Conservation (phyloP, 1,139 yeast genomes). For the Yamadazyma trypodendri region DNA sequence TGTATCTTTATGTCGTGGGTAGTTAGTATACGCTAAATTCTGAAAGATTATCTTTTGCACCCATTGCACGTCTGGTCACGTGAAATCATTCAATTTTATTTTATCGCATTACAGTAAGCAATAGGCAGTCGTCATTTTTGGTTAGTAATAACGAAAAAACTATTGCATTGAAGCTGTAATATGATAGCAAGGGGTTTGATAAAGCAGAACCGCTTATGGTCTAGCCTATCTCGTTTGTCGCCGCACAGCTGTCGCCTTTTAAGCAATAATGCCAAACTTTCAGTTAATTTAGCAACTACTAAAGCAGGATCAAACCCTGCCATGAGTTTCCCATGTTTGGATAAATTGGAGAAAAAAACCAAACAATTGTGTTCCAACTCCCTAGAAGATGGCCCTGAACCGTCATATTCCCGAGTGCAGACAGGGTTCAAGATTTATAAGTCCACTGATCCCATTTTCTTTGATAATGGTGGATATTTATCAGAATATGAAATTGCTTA, state of each 20-base stretch:
- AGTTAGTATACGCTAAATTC: not conserved
- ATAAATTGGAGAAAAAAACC: slow-evolving; percentile 64
- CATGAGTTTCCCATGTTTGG: slow-evolving; percentile 83
- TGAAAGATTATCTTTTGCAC: slow-evolving; percentile 2
- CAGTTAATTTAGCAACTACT: not conserved
- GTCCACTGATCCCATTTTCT: slow-evolving; percentile 56
- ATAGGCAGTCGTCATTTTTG: too few species aligned
- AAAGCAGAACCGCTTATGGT: not conserved
- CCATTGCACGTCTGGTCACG: slow-evolving; percentile 5
- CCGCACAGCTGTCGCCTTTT: not conserved
- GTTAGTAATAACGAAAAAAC: not conserved
- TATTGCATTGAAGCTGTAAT: not conserved
- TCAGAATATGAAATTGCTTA: slow-evolving; percentile 80
- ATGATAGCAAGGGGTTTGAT: not conserved
- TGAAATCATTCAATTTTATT: slow-evolving; percentile 5
- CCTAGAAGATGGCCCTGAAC: slow-evolving; percentile 78
- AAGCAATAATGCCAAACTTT: not conserved
- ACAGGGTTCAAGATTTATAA: slow-evolving; percentile 65
- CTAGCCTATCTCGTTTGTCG: not conserved
- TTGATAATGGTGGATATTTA: slow-evolving; percentile 80
- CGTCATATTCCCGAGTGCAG: slow-evolving; percentile 69
- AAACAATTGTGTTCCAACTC: slow-evolving; percentile 40
- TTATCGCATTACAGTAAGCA: not conserved
- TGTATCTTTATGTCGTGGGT: not conserved
- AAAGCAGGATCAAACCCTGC: slow-evolving; percentile 51